Evolutionary conservation across 768 basidiomycete genomes (phyloP).

Genomic region (Trametes punicea): DNA sequence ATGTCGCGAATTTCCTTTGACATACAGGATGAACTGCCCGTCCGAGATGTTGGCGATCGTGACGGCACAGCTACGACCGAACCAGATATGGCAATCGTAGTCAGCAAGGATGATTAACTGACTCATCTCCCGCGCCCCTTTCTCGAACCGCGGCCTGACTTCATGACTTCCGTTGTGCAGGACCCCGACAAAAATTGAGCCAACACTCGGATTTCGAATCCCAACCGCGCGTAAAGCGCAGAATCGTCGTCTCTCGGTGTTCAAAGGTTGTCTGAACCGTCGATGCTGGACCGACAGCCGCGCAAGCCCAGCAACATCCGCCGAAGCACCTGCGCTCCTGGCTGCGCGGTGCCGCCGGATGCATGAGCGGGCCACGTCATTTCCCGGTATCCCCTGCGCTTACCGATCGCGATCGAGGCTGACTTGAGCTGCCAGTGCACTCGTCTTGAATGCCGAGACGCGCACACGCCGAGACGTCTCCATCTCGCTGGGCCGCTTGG

Average conservation of each 20-base stretch:
- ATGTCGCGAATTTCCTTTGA: background rate
- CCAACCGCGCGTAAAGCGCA: background rate
- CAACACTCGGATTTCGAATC: background rate
- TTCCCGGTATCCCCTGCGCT: background rate
- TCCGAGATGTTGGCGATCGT: background rate
- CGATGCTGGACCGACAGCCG: background rate
- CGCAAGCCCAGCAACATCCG: background rate
- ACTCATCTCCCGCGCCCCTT: background rate
- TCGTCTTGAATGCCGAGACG: constrained; percentile 3
- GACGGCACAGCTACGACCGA: background rate
- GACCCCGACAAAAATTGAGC: background rate
- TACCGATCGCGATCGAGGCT: constrained; percentile 1
- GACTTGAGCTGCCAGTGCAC: background rate
- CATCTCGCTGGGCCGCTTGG: background rate
- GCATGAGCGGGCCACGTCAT: constrained; percentile 2
- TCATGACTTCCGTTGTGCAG: background rate
- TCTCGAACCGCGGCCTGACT: background rate
- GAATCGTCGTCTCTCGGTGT: background rate
- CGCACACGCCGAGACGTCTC: background rate
- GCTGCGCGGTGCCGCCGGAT: background rate
- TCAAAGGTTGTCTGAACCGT: background rate
- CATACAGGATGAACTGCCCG: too few relatives aligned
- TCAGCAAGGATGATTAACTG: background rate
- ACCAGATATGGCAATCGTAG: constrained; percentile 2
- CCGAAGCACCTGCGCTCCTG: background rate